Conservation (phyloP, 768 basidiomycete species). For the Galerina sulciceps region DNA sequence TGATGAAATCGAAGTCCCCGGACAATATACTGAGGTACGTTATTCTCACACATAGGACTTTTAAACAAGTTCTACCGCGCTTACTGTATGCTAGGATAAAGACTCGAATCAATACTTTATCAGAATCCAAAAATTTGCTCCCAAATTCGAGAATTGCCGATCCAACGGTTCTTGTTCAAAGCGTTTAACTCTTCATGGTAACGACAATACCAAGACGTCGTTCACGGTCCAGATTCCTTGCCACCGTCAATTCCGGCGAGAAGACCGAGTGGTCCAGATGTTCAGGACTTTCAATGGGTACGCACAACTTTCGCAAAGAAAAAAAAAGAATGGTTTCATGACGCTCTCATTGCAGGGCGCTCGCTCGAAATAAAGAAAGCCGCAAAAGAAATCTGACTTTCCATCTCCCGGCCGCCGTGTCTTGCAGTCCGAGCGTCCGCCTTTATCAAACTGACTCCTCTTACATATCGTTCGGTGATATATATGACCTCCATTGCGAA, state of each 20-base stretch:
- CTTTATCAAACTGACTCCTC: slow-evolving; percentile 92
- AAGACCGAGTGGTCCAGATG: slow-evolving; percentile 90
- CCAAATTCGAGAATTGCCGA: slow-evolving; percentile 89
- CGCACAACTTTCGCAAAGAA: slow-evolving; percentile 25
- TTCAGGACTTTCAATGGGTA: slow-evolving; percentile 96
- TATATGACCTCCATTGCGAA: slow-evolving; percentile 90
- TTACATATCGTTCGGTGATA: slow-evolving; percentile 88
- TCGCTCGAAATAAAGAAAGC: slow-evolving; percentile 88
- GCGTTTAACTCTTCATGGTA: slow-evolving; percentile 88
- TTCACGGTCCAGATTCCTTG: slow-evolving; percentile 93
- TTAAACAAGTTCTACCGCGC: background rate
- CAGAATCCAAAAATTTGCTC: slow-evolving; percentile 87
- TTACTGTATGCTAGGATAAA: slow-evolving; percentile 68
- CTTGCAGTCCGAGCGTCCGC: slow-evolving; percentile 81
- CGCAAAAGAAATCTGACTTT: slow-evolving; percentile 91
- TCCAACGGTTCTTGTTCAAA: slow-evolving; percentile 87
- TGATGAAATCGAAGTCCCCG: slow-evolving; percentile 98
- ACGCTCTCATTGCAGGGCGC: slow-evolving; percentile 52
- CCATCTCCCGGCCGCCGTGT: slow-evolving; percentile 87
- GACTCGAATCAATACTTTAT: slow-evolving; percentile 92
- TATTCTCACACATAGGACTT: background rate
- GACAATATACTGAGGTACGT: slow-evolving; percentile 94
- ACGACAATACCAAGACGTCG: slow-evolving; percentile 85
- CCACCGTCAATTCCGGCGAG: slow-evolving; percentile 83
- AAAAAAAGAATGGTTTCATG: background rate